Conservation (phyloP, 75 land plant genomes). For the Selaginella moellendorffii region DNA sequence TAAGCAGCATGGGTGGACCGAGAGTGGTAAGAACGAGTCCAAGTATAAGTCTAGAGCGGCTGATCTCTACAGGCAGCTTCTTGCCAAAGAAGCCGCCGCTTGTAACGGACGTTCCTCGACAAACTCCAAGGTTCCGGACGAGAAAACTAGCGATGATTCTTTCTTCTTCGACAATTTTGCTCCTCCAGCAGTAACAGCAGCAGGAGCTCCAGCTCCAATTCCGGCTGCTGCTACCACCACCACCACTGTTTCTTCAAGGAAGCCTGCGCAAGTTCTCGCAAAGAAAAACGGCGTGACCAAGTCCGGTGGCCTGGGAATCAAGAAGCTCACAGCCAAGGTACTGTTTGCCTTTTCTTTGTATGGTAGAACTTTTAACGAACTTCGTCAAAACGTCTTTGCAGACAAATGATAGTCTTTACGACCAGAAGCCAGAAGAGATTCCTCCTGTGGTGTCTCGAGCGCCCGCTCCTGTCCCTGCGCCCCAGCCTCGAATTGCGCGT, state of each 20-base stretch:
- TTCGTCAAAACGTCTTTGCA: too few relatives aligned
- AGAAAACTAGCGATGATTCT: background rate
- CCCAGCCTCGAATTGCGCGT: background rate
- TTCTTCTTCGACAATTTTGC: slow-evolving; percentile 13
- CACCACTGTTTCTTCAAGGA: slow-evolving; percentile 23
- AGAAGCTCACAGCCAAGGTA: slow-evolving; percentile 86
- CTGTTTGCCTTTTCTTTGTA: too few relatives aligned
- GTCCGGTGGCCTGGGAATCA: slow-evolving; percentile 73
- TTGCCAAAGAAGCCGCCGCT: slow-evolving; percentile 73
- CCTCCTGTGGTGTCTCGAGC: slow-evolving; percentile 7
- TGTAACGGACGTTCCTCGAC: background rate
- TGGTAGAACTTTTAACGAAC: too few relatives aligned
- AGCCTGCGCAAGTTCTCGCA: slow-evolving; percentile 43
- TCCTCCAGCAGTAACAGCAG: background rate
- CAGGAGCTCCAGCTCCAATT: slow-evolving; percentile 11
- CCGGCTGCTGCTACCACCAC: slow-evolving; percentile 12
- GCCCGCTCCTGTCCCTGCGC: background rate
- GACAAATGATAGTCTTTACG: slow-evolving; percentile 85
- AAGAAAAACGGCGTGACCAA: slow-evolving; percentile 49
- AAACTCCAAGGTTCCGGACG: background rate
- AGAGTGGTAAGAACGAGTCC: slow-evolving; percentile 91
- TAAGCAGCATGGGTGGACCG: slow-evolving; percentile 98
- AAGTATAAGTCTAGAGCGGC: slow-evolving; percentile 98
- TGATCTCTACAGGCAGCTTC: slow-evolving; percentile 78
- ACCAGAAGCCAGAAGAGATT: slow-evolving; percentile 90